Percentiles rank a stretch among this genome's conserved stretches.
These are phyloP conservation scores for Cerioporus squamosus DNA, from an alignment of 1,284 basidiomycete genomes.

Conservation along the genomic window DNA sequence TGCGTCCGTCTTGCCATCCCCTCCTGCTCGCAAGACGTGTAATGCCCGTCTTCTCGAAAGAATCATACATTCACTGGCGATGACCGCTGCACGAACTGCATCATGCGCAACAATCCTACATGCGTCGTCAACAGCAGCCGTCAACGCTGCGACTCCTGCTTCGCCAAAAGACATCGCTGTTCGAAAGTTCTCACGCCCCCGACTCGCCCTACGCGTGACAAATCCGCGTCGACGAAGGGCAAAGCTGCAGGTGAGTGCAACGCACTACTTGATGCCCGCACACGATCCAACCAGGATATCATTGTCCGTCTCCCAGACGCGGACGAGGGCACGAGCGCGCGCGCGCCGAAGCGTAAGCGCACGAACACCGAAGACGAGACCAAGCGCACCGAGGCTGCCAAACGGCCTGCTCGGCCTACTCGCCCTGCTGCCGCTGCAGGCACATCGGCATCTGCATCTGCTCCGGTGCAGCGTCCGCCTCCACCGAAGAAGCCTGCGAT, in stretches of 20 bases:
- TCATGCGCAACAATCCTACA: conserved; percentile 19
- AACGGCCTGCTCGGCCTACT: conserved; percentile 20
- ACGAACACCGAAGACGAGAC: conserved; percentile 21
- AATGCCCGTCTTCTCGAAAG: neutral
- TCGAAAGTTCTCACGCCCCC: conserved; percentile 28
- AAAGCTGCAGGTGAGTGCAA: conserved; percentile 21
- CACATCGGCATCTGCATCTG: conserved; percentile 19
- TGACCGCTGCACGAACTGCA: conserved; percentile 26
- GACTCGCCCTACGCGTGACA: conserved; percentile 22
- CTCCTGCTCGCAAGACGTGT: neutral
- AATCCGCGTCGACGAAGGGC: conserved; percentile 21
- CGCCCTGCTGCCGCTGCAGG: conserved; percentile 20
- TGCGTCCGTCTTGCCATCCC: conserved; percentile 8
- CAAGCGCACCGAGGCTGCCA: conserved; percentile 22
- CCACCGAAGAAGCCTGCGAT: conserved; percentile 19
- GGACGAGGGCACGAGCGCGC: conserved; percentile 23
- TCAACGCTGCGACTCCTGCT: conserved; percentile 26
- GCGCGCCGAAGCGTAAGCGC: conserved; percentile 24
- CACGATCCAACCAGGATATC: conserved; percentile 2
- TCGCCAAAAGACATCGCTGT: conserved; percentile 25
- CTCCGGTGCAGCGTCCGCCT: conserved; percentile 14
- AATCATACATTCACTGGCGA: conserved; percentile 23
- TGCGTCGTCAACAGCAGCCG: conserved; percentile 26
- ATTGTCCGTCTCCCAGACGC: conserved; percentile 12
- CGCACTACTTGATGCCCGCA: neutral